Percentiles rank a stretch among this genome's conserved stretches.
Evolutionary conservation across 768 basidiomycete genomes (phyloP).

Genomic region (Suillus subalutaceus): DNA sequence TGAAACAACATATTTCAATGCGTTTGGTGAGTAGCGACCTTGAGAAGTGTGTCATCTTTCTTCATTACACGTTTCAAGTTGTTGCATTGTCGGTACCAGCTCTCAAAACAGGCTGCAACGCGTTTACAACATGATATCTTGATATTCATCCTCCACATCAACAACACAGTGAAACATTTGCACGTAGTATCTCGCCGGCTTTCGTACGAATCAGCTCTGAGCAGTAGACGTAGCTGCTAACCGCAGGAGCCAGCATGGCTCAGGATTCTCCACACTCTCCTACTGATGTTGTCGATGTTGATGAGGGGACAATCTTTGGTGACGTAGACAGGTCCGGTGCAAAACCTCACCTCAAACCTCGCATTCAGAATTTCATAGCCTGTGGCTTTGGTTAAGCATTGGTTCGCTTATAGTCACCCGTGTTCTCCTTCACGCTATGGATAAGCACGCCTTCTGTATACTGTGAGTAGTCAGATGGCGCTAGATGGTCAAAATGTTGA

Average conservation of each 20-base stretch:
- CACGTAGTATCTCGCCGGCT: background rate
- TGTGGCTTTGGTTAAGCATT: slow-evolving; percentile 10
- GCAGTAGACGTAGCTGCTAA: too few relatives aligned
- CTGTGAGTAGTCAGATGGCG: background rate
- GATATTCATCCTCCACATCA: background rate
- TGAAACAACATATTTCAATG: background rate
- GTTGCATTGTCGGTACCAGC: background rate
- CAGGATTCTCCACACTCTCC: background rate
- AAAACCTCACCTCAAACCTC: background rate
- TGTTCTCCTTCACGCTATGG: slow-evolving; percentile 15
- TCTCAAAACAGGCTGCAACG: background rate
- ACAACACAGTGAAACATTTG: background rate
- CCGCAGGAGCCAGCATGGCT: background rate
- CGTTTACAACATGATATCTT: background rate
- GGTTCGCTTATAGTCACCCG: background rate
- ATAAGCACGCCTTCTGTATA: background rate
- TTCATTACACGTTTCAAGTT: background rate
- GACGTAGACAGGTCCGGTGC: background rate
- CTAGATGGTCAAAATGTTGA: background rate
- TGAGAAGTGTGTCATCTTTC: background rate
- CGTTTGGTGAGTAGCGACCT: background rate
- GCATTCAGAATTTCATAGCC: background rate
- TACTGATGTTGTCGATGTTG: background rate
- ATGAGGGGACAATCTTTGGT: background rate
- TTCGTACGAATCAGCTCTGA: background rate